Evolutionary conservation across 139 green algal species (phyloP), one percentile per base, ranked within the genome.

Genomic region (Eudorina sp.): DNA sequence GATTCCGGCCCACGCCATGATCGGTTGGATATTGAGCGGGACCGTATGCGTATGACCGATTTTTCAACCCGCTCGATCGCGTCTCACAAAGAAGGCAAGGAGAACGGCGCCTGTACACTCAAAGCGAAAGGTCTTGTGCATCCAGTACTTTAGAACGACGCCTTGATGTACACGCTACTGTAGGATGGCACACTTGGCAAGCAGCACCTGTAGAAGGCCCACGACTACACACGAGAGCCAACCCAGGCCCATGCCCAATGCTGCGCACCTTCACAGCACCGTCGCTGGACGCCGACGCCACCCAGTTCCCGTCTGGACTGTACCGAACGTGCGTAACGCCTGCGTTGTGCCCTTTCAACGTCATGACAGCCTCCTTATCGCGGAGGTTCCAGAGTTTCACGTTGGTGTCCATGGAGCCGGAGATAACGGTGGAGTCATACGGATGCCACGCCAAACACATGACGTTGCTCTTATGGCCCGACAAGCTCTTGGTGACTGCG

Each of bases 341-440:
- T 6, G 81, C 76, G 9, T 60, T 94, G 88, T 98, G 95, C 3
- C 94, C 95, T 73, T 96, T 97, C 90, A 94, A 97, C 18, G 96
- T 97, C 58, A 89, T 84, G 43, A 97, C 94, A 83, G 91, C 95
- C 19, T 92, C 92, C 66, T 95, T 95, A 41, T 89, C 83, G 8
- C 95, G 90, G 46, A 97, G 82, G 88, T 98, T 95, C 96, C 96
- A 98, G 11, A 97, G 81, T 88, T 97, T 97, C 14, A 97, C 55
- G 89, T 96, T 97, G 31, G 94, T 97, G 92, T 98, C 96, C 86
- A 95, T 89, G 8, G 93, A 96, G 40, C 94, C 78, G 21, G 46
- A 88, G 64, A 96, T 81, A 34, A 94, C 91, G 60, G 94, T 95
- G 38, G 92, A 70, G 2, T 89, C 94, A 45, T 95, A 93, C 3